Conservation (phyloP, 305 asterid species). For the Fraxinus nigra region DNA sequence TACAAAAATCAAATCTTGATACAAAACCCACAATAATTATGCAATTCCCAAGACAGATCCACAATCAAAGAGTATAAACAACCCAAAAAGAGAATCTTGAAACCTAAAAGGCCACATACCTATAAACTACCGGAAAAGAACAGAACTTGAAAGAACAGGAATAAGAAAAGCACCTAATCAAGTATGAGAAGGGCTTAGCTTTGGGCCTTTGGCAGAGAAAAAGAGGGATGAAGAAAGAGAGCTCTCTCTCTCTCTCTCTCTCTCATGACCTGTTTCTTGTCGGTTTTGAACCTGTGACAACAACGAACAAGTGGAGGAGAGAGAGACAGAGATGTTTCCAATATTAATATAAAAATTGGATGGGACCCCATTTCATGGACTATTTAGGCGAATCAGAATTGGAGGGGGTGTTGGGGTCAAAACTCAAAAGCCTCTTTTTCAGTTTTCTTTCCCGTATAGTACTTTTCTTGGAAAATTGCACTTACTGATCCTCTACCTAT, state of each 20-base stretch:
- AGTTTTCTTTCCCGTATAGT: neutral
- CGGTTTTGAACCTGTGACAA: neutral
- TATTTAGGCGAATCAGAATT: neutral
- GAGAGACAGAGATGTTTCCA: neutral
- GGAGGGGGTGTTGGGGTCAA: slow-evolving; percentile 7
- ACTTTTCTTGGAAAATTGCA: neutral
- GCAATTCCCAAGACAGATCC: slow-evolving; percentile 6
- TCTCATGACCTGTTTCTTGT: slow-evolving; percentile 4
- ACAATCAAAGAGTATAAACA: neutral
- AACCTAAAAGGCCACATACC: neutral
- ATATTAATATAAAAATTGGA: neutral
- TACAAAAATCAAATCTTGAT: neutral
- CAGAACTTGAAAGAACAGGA: neutral
- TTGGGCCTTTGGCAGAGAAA: neutral
- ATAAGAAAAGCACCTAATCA: neutral
- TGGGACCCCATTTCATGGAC: neutral
- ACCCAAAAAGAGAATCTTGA: neutral
- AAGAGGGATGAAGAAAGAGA: neutral
- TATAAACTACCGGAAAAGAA: neutral
- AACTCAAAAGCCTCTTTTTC: neutral
- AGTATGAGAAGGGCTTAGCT: neutral
- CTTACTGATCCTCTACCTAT: neutral
- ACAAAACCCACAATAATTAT: neutral
- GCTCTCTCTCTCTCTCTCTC: neutral
- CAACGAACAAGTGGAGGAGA: slow-evolving; percentile 2